Evolutionary conservation across 345 rosid genomes (phyloP).

Genomic region (Xanthoceras sorbifolium): DNA sequence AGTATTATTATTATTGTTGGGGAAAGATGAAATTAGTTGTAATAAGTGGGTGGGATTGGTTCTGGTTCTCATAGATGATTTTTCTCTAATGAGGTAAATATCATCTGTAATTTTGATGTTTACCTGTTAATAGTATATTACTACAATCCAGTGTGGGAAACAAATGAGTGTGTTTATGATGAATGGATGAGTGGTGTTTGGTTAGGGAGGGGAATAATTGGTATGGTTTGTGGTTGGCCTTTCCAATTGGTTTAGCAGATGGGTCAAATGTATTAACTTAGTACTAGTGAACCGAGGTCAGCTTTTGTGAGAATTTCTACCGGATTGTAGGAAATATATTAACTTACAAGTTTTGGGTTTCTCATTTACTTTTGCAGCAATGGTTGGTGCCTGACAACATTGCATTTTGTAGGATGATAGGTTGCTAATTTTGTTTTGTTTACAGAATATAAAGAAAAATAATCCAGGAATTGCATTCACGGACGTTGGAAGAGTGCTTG

Average conservation of each 20-base stretch:
- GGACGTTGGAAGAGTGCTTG: conserved; percentile 62
- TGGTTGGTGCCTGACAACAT: neutral
- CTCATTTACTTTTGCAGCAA: neutral
- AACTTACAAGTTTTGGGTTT: neutral
- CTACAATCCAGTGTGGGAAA: neutral
- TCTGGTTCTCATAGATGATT: neutral
- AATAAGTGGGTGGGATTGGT: neutral
- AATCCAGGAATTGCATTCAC: conserved; percentile 76
- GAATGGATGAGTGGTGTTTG: neutral
- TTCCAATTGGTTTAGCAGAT: neutral
- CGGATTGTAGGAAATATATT: neutral
- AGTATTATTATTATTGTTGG: neutral
- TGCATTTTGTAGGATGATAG: conserved; percentile 1
- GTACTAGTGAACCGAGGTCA: too few relatives aligned
- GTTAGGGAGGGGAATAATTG: neutral
- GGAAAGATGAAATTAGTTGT: neutral
- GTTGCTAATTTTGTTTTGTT: conserved; percentile 20
- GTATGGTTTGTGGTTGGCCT: neutral
- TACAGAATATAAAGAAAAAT: conserved; percentile 72
- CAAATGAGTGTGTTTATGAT: neutral
- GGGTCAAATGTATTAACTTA: neutral
- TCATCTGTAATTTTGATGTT: neutral
- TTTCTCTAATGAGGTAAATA: neutral
- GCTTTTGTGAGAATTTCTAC: too few relatives aligned
- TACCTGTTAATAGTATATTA: neutral